phyloP scores from a whole-genome alignment of 352 stramenopile species.

The Aphanomyces euteiches region DNA sequence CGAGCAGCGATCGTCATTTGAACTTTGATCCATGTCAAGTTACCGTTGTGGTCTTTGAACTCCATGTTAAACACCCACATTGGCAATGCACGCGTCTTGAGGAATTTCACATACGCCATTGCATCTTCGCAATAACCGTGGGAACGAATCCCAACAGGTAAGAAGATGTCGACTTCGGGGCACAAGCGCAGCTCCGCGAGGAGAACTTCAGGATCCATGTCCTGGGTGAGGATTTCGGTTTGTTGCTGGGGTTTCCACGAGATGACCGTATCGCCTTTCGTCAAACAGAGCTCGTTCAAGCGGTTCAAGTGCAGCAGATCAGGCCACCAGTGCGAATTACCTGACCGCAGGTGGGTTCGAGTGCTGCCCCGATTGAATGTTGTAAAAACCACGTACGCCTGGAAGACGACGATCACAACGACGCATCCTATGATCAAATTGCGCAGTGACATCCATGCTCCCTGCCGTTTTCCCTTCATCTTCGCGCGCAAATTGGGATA shows the following conservation, averaged over 20 bases:
- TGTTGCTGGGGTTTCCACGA: not conserved
- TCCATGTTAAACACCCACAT: slow-evolving; percentile 45
- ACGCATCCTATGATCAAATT: not conserved
- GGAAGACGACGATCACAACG: not conserved
- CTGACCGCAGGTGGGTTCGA: not conserved
- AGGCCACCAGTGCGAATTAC: not conserved
- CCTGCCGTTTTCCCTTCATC: not conserved
- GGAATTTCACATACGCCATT: slow-evolving; percentile 49
- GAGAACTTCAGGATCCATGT: not conserved
- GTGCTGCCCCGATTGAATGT: not conserved
- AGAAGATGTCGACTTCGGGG: slow-evolving; percentile 55
- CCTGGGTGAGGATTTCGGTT: not conserved
- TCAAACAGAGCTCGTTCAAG: slow-evolving; percentile 1
- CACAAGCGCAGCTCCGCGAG: slow-evolving; percentile 31
- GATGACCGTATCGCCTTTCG: not conserved
- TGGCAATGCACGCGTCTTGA: slow-evolving; percentile 40
- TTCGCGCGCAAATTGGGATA: not conserved
- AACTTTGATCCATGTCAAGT: too few species aligned
- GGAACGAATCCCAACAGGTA: slow-evolving; percentile 42
- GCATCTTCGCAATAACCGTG: slow-evolving; percentile 69
- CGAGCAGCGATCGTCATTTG: too few species aligned
- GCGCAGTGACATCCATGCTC: not conserved
- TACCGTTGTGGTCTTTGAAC: slow-evolving; percentile 41
- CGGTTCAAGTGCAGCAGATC: slow-evolving; percentile 20
- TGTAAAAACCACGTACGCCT: not conserved